Percentiles rank a stretch among this genome's conserved stretches.
Evolutionary conservation across 441 rosid genomes (phyloP).

Genomic region (Adansonia rubrostipa): DNA sequence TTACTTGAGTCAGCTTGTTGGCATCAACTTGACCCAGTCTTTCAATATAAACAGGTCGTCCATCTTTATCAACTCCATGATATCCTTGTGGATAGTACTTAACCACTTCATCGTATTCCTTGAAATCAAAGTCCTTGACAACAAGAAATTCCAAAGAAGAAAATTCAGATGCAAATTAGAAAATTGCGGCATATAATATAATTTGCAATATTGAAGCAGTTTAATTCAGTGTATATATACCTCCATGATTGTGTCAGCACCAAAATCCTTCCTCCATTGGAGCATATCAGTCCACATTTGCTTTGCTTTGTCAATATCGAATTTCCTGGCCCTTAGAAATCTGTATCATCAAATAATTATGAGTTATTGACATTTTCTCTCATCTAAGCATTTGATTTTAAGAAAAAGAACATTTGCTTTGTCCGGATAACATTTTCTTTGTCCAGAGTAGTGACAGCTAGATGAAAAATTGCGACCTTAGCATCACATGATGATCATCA

Average conservation of each 20-base stretch:
- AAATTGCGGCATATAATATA: not conserved
- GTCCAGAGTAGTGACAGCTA: not conserved
- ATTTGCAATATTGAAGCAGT: not conserved
- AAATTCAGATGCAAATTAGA: not conserved
- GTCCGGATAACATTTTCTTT: not conserved
- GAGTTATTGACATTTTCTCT: not conserved
- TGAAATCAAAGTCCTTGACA: slow-evolving; percentile 56
- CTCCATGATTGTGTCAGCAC: slow-evolving; percentile 67
- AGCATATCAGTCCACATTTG: slow-evolving; percentile 82
- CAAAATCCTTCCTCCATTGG: slow-evolving; percentile 66
- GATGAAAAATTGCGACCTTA: slow-evolving; percentile 38
- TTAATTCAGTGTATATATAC: slow-evolving; percentile 25
- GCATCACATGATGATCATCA: slow-evolving; percentile 61
- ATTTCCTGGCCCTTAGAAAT: slow-evolving; percentile 67
- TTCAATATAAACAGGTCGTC: slow-evolving; percentile 86
- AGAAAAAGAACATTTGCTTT: too few species aligned
- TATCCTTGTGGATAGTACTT: slow-evolving; percentile 94
- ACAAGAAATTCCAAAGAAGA: slow-evolving; percentile 8
- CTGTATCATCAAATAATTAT: slow-evolving; percentile 33
- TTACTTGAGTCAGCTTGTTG: slow-evolving; percentile 67
- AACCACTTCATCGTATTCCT: slow-evolving; percentile 73
- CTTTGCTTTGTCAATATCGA: slow-evolving; percentile 64
- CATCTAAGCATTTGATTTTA: not conserved
- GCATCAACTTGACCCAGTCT: slow-evolving; percentile 83
- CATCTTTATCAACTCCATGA: slow-evolving; percentile 94